Evolutionary conservation across 2,329 filamentous ascomycete genomes (phyloP), one percentile per base, ranked within the genome.

Genomic region (Cladophialophora exuberans): DNA sequence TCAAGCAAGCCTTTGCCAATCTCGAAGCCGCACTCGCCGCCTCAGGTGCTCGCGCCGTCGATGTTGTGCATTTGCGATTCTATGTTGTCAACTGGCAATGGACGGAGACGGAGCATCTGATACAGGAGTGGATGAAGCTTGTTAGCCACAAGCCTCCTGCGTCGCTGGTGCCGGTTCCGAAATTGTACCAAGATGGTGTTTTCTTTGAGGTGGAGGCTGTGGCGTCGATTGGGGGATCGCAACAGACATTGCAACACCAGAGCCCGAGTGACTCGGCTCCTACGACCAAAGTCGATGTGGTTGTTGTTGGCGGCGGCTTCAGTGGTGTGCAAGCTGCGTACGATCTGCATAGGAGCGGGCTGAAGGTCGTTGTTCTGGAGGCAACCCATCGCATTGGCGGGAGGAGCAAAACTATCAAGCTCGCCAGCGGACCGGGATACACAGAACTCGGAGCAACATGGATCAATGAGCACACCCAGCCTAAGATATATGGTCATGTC

Each of bases 301-400:
- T 75, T 9, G 64, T 80, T 9, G 62, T 80, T n/a, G 78, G 78
- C 2, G 77, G 74, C 0, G 78, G 78, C 2, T 64, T 76, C 9
- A 68, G 66, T 20, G 72, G 69, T 18, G 68, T 74, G 3, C 53
- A 66, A 13, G 73, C 74, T 0, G 74, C 73, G 0, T 39, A 63
- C 6, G 57, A 66, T 1, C 56, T 76, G 1, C 62, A 70, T 3
- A 39, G 63, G 1, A 69, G 70, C 0, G 73, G 73, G 0, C 61
- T 76, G 3, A 71, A 70, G 0, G 67, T 69, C 13, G 54, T 74
- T 0, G 69, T 82, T 0, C 64, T 82, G 1, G 80, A 82, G 58
- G 78, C 78, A 1, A 68, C 73, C 2, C 69, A 78, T 30, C 72
- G 76, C 0, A 75, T 81, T 0, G 79, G 79, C 0, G 79, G 80